These are phyloP conservation scores for Epichloe glyceriae DNA, from an alignment of 2,329 filamentous ascomycete genomes.

Conservation along the genomic window DNA sequence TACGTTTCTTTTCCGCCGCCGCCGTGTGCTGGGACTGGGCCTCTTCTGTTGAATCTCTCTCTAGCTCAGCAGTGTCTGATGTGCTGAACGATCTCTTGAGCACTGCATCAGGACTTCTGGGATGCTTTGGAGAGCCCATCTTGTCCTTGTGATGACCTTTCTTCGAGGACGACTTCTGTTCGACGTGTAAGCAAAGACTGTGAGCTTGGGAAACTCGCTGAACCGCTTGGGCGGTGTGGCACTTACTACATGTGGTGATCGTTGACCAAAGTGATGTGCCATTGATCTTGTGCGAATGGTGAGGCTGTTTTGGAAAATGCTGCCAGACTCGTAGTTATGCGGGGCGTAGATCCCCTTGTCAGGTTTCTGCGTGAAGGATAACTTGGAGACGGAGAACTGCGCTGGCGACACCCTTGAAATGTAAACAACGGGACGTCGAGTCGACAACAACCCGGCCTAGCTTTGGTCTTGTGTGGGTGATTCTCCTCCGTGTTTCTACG, in stretches of 20 bases:
- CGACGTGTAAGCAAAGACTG: neutral
- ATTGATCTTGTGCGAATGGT: neutral
- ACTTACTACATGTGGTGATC: conserved; percentile 4
- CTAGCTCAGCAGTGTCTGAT: conserved; percentile 32
- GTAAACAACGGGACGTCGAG: neutral
- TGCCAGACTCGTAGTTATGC: neutral
- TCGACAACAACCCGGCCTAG: neutral
- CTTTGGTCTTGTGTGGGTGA: neutral
- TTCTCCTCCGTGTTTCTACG: neutral
- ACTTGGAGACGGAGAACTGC: too few relatives aligned
- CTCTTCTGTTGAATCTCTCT: conserved; percentile 19
- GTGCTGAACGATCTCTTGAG: conserved; percentile 38
- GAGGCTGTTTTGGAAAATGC: neutral
- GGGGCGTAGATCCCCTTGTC: too few relatives aligned
- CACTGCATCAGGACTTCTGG: conserved; percentile 23
- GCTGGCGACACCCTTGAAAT: too few relatives aligned
- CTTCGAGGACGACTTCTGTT: neutral
- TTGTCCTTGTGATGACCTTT: neutral
- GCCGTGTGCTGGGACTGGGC: conserved; percentile 16
- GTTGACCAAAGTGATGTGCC: conserved; percentile 3
- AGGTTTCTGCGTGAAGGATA: too few relatives aligned
- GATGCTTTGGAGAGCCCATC: conserved; percentile 7
- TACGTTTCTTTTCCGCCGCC: conserved; percentile 49
- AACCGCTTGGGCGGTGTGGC: neutral
- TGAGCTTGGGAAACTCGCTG: neutral